Conservation (phyloP, 208 protist genomes). For the Porcisia hertigi region DNA sequence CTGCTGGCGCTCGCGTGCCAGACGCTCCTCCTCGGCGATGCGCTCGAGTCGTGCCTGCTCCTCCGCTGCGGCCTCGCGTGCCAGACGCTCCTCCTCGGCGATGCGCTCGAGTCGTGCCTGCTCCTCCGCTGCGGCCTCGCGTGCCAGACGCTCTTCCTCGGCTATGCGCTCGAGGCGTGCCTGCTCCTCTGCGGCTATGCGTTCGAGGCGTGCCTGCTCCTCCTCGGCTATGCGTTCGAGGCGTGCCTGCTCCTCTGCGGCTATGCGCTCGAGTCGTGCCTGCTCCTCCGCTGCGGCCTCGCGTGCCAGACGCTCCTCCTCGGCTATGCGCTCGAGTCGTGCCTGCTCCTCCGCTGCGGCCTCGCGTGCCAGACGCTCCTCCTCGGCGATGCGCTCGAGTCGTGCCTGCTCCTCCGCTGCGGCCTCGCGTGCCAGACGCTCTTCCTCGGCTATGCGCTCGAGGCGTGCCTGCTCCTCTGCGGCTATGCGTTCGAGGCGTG, state of each 20-base stretch:
- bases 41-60: not conserved
- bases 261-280: constrained; percentile 7
- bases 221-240: constrained; percentile 17
- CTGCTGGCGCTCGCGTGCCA: not conserved
- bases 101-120: constrained; percentile 10
- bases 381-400: not conserved
- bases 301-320: not conserved
- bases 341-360: not conserved
- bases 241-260: constrained; percentile 15
- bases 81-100: constrained; percentile 15
- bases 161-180: constrained; percentile 5
- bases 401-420: not conserved
- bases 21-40: not conserved
- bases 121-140: not conserved
- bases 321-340: not conserved
- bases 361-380: not conserved
- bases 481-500: constrained; percentile 3
- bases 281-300: not conserved
- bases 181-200: constrained; percentile 13
- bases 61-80: constrained; percentile 1
- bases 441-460: not conserved
- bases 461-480: not conserved
- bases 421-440: not conserved
- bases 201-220: constrained; percentile 2
- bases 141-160: constrained; percentile 15